Conservation (phyloP, 441 rosid species). For the Populus hybrid region DNA sequence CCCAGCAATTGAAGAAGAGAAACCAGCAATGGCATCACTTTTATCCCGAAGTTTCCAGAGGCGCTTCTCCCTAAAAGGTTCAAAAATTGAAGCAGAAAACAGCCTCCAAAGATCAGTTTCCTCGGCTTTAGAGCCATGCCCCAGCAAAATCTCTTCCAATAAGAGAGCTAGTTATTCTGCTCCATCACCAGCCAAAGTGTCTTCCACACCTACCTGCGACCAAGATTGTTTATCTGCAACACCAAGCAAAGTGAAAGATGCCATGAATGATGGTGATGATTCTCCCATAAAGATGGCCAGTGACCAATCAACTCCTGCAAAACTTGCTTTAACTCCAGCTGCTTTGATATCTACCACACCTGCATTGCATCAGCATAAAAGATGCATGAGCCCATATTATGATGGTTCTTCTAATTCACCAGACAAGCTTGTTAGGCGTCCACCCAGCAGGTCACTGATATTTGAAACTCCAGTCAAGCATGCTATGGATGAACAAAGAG, state of each 20-base stretch:
- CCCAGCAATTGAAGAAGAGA: slow-evolving; percentile 16
- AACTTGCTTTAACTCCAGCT: slow-evolving; percentile 43
- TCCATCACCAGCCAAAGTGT: slow-evolving; percentile 12
- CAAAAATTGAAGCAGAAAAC: slow-evolving; percentile 1
- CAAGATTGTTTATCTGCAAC: slow-evolving; percentile 27
- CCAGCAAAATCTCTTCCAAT: slow-evolving; percentile 12
- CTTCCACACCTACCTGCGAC: slow-evolving; percentile 16
- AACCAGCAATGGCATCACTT: slow-evolving; percentile 43
- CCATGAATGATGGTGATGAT: slow-evolving; percentile 15
- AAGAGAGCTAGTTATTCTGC: slow-evolving; percentile 21
- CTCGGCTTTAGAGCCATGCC: slow-evolving; percentile 15
- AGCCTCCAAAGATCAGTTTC: slow-evolving; percentile 19
- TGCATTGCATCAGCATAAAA: slow-evolving; percentile 36
- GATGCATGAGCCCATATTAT: slow-evolving; percentile 50
- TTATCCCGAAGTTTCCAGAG: slow-evolving; percentile 38
- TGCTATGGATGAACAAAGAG: slow-evolving; percentile 21
- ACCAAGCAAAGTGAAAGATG: slow-evolving; percentile 34
- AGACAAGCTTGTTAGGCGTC: slow-evolving; percentile 60
- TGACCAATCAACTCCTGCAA: slow-evolving; percentile 57
- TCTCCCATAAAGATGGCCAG: slow-evolving; percentile 29
- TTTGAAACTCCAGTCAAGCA: slow-evolving; percentile 50
- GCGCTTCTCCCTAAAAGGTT: slow-evolving; percentile 36
- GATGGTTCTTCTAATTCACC: slow-evolving; percentile 35
- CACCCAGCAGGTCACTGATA: slow-evolving; percentile 57
- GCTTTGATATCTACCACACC: slow-evolving; percentile 47